Evolutionary conservation across 768 basidiomycete species (phyloP).

Genomic region (Coprinopsis strossmayeri): DNA sequence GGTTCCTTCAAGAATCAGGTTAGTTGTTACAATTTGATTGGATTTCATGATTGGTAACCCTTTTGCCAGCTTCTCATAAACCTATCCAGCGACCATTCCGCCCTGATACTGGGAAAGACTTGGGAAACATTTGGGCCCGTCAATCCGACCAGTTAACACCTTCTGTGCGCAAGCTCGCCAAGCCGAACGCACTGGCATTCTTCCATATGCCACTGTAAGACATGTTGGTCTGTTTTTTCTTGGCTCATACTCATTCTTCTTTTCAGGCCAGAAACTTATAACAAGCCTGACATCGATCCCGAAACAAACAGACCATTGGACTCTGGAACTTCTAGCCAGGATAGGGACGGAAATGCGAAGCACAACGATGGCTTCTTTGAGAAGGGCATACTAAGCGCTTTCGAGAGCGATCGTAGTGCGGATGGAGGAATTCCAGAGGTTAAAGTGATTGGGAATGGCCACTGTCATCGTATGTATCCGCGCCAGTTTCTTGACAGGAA

Average conservation of each 20-base stretch:
- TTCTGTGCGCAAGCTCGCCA: slow-evolving; percentile 50
- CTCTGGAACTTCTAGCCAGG: slow-evolving; percentile 57
- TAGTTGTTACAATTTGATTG: slow-evolving; percentile 13
- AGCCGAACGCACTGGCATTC: slow-evolving; percentile 95
- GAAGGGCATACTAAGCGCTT: slow-evolving; percentile 66
- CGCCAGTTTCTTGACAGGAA: background rate
- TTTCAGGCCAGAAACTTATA: slow-evolving; percentile 68
- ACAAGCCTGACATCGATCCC: slow-evolving; percentile 57
- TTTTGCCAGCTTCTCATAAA: slow-evolving; percentile 42
- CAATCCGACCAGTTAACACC: slow-evolving; percentile 62
- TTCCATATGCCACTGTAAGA: slow-evolving; percentile 94
- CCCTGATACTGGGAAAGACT: slow-evolving; percentile 68
- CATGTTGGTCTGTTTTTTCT: background rate
- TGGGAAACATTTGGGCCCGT: slow-evolving; percentile 55
- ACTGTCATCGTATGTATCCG: slow-evolving; percentile 64
- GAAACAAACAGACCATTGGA: slow-evolving; percentile 58
- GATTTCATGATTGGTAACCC: background rate
- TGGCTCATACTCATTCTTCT: slow-evolving; percentile 1
- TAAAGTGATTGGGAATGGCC: slow-evolving; percentile 87
- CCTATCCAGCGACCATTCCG: slow-evolving; percentile 78
- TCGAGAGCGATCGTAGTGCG: slow-evolving; percentile 60
- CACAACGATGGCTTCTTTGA: slow-evolving; percentile 79
- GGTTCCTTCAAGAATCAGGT: slow-evolving; percentile 83
- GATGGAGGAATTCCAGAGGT: slow-evolving; percentile 55
- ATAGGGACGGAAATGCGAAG: slow-evolving; percentile 56